phyloP scores from a whole-genome alignment of 2,329 filamentous ascomycete genomes.

The Alternaria ventricosa region DNA sequence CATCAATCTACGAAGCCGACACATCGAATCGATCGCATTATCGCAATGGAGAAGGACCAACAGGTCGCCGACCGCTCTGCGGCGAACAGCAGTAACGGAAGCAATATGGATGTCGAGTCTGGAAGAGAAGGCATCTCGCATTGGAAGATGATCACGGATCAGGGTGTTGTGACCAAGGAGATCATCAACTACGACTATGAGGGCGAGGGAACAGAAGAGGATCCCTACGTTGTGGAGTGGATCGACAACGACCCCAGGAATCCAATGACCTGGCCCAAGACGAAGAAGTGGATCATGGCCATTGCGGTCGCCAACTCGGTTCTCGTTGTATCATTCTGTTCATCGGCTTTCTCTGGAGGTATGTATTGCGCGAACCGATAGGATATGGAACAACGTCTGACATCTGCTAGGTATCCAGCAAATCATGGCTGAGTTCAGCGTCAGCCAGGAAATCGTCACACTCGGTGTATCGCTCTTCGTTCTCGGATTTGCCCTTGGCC shows the following conservation, averaged over 20 bases:
- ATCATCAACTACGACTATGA: conserved; percentile 51
- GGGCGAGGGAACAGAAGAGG: conserved; percentile 52
- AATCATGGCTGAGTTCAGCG: conserved; percentile 49
- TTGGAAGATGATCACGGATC: conserved; percentile 46
- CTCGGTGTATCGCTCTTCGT: conserved; percentile 54
- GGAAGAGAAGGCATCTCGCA: conserved; percentile 44
- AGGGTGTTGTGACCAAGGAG: conserved; percentile 47
- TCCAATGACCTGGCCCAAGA: conserved; percentile 48
- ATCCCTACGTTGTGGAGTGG: conserved; percentile 56
- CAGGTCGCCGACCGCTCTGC: conserved; percentile 14
- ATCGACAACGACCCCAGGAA: conserved; percentile 56
- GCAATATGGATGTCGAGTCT: conserved; percentile 40
- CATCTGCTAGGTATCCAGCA: conserved; percentile 40
- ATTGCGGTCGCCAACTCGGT: conserved; percentile 52
- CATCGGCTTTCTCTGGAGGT: conserved; percentile 51
- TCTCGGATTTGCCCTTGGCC: conserved; percentile 52
- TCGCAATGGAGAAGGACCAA: conserved; percentile 26
- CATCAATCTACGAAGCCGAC: background rate
- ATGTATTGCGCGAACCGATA: conserved; percentile 3
- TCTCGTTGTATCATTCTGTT: conserved; percentile 53
- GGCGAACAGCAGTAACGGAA: conserved; percentile 1
- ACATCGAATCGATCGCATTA: conserved; percentile 4
- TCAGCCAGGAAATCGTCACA: conserved; percentile 50
- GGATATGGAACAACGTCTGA: background rate
- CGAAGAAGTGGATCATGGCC: conserved; percentile 52